These are phyloP conservation scores for Sequoia sempervirens DNA, from an alignment of 75 land plant species.

Conservation along the genomic window DNA sequence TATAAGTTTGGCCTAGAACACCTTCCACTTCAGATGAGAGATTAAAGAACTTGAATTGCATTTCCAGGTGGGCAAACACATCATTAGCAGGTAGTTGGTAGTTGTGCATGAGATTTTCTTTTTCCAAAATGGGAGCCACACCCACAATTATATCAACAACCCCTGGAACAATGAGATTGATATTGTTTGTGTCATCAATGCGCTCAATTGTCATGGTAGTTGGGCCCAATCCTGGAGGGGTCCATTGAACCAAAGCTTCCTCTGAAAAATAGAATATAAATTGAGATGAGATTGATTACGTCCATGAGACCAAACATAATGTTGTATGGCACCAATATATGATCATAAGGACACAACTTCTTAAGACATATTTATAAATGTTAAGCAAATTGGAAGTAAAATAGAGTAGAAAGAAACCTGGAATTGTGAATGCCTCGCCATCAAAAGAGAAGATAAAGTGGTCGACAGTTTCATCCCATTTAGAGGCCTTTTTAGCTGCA, in stretches of 20 bases:
- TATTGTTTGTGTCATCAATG: conserved; percentile 20
- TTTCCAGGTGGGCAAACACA: conserved; percentile 38
- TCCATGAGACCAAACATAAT: background rate
- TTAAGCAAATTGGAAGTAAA: too few species aligned
- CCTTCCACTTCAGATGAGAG: conserved; percentile 43
- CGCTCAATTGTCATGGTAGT: conserved; percentile 10
- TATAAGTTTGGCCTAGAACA: conserved; percentile 56
- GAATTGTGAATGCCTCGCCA: conserved; percentile 18
- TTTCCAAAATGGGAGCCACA: conserved; percentile 48
- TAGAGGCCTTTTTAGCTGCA: conserved; percentile 12
- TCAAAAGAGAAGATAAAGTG: conserved; percentile 25
- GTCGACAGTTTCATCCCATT: conserved; percentile 18
- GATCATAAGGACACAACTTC: too few species aligned
- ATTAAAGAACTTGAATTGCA: conserved; percentile 34
- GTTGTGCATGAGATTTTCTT: conserved; percentile 37
- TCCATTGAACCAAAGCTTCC: background rate
- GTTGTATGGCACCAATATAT: too few species aligned
- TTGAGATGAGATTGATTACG: background rate
- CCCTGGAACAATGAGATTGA: conserved; percentile 8
- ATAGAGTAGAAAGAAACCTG: background rate
- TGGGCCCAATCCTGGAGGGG: background rate
- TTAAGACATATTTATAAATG: too few species aligned
- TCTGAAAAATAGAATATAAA: conserved; percentile 20
- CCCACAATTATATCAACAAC: conserved; percentile 25
- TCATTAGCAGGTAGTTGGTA: conserved; percentile 33